A percentile compares a stretch with the other conserved stretches of the same genome.
phyloP scores from a whole-genome alignment of 2,329 filamentous ascomycete genomes.

The Fusarium piperis region DNA sequence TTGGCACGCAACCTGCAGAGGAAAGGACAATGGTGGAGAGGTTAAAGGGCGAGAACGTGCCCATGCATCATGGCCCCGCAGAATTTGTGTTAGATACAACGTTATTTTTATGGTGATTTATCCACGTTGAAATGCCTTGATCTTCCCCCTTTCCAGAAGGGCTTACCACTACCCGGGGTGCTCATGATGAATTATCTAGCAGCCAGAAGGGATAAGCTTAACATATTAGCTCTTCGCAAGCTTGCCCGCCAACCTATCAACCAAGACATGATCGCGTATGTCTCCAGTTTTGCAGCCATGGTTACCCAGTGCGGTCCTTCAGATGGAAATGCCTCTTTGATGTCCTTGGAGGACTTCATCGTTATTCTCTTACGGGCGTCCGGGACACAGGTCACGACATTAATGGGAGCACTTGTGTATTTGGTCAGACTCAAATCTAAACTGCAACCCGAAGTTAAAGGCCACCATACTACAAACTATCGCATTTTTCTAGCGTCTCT shows the following conservation, averaged over 20 bases:
- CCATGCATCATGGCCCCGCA: background rate
- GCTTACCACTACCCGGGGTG: background rate
- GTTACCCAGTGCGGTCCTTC: background rate
- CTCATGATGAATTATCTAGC: background rate
- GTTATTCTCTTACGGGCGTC: background rate
- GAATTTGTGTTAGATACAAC: background rate
- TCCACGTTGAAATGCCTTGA: background rate
- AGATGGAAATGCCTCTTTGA: too few relatives aligned
- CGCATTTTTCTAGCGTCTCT: background rate
- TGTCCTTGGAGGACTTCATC: background rate
- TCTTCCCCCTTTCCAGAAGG: background rate
- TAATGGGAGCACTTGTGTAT: background rate
- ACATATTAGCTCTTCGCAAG: background rate
- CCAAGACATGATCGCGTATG: background rate
- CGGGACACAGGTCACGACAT: background rate
- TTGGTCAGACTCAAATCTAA: background rate
- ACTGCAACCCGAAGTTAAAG: background rate
- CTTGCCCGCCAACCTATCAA: background rate
- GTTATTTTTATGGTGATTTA: background rate
- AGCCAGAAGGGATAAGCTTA: background rate
- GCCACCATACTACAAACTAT: background rate
- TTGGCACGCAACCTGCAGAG: background rate
- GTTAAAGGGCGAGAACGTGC: background rate
- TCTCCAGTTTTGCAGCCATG: background rate
- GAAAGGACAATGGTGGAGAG: background rate